Percentiles rank a stretch among this genome's conserved stretches.
Conservation (phyloP, 805 yeast species). For the Peterozyma xylosa region DNA sequence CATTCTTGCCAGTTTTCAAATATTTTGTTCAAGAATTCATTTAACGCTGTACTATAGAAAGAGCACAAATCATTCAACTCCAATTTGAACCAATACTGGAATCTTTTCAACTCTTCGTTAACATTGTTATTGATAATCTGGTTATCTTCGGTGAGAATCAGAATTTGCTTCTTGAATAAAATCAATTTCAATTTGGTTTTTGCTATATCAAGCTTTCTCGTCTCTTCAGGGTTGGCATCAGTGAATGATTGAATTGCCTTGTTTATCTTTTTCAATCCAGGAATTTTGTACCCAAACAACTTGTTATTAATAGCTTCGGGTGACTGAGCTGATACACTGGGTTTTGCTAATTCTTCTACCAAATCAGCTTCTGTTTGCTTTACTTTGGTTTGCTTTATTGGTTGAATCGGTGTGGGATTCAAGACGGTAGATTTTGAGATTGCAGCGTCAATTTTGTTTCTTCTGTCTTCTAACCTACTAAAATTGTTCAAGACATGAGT, state of each 20-base stretch:
- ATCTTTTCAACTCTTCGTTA: conserved; percentile 16
- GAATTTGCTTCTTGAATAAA: conserved; percentile 23
- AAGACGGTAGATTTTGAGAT: conserved; percentile 4
- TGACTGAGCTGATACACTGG: conserved; percentile 20
- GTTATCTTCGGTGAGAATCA: conserved; percentile 18
- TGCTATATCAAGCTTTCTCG: conserved; percentile 21
- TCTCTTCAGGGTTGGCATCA: conserved; percentile 25
- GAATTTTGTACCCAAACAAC: conserved; percentile 21
- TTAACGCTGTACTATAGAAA: conserved; percentile 16
- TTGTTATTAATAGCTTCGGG: conserved; percentile 11
- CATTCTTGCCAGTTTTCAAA: conserved; percentile 20
- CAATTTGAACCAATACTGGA: conserved; percentile 24
- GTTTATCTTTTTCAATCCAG: conserved; percentile 26
- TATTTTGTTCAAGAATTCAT: conserved; percentile 15
- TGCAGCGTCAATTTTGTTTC: conserved; percentile 21
- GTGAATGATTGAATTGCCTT: conserved; percentile 24
- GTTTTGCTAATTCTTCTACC: conserved; percentile 14
- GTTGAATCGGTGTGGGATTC: not conserved
- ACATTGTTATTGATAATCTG: conserved; percentile 16
- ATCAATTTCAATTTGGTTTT: conserved; percentile 20
- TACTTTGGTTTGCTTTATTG: not conserved
- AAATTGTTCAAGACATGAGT: conserved; percentile 17
- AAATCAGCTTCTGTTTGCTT: conserved; percentile 1
- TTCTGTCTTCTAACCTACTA: conserved; percentile 22
- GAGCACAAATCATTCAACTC: conserved; percentile 14